Percentiles rank a stretch among this genome's conserved stretches.
Conservation (phyloP, 129 eudicot species). For the Lactuca sativa region DNA sequence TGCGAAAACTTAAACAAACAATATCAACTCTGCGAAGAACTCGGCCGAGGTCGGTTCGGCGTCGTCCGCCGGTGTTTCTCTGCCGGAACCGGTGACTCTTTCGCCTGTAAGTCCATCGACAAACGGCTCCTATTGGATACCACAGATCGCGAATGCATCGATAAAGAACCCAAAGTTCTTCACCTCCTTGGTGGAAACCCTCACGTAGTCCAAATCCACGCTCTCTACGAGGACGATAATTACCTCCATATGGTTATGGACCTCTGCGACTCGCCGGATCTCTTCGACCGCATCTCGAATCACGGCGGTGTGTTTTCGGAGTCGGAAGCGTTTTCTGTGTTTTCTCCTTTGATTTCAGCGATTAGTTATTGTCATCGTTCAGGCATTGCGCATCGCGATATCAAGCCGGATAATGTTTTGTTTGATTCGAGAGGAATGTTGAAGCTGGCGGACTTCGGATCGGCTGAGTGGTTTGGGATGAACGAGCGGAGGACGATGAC, state of each 20-base stretch:
- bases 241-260: slow-evolving; percentile 59
- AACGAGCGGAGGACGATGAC: slow-evolving; percentile 40
- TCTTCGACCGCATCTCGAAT: slow-evolving; percentile 52
- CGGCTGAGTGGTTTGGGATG: slow-evolving; percentile 62
- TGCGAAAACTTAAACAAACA: slow-evolving; percentile 48
- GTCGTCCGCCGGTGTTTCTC: slow-evolving; percentile 82
- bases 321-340: slow-evolving; percentile 38
- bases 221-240: slow-evolving; percentile 62
- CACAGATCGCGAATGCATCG: slow-evolving; percentile 66
- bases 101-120: slow-evolving; percentile 77
- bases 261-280: slow-evolving; percentile 54
- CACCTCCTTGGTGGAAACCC: slow-evolving; percentile 52
- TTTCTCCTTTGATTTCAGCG: slow-evolving; percentile 47
- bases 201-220: slow-evolving; percentile 51
- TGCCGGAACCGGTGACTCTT: slow-evolving; percentile 39
- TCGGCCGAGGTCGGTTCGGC: slow-evolving; percentile 97
- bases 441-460: slow-evolving; percentile 77
- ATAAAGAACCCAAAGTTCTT: slow-evolving; percentile 67
- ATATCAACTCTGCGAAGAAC: slow-evolving; percentile 63
- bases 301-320: slow-evolving; percentile 44
- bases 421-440: slow-evolving; percentile 53
- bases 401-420: slow-evolving; percentile 76
- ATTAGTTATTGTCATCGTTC: slow-evolving; percentile 51
- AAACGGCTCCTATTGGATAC: slow-evolving; percentile 55
- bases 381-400: slow-evolving; percentile 72